Evolutionary conservation across 163 green algal species (phyloP).

Genomic region (Scenedesmus sp.): DNA sequence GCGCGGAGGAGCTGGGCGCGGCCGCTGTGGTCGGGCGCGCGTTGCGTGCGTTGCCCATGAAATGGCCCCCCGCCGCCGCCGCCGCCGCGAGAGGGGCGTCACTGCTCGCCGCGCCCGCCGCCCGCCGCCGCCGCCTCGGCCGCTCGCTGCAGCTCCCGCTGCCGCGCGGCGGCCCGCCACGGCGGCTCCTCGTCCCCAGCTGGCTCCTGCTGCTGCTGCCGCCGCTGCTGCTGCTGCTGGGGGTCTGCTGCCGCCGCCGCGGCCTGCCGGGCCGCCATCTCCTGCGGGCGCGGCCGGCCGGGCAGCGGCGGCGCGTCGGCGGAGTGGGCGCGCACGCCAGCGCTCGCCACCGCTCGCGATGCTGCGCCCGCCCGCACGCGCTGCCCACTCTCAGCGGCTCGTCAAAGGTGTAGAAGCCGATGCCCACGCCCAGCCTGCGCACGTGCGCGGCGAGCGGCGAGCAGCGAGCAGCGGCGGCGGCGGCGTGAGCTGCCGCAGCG

Average conservation of each 20-base stretch:
- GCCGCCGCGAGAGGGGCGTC: too few relatives aligned
- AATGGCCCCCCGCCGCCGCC: too few relatives aligned
- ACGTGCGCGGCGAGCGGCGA: not conserved
- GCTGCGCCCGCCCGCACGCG: not conserved
- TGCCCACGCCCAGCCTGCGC: not conserved
- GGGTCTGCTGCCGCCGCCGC: not conserved
- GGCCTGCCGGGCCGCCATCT: not conserved
- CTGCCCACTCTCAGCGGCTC: constrained; percentile 1
- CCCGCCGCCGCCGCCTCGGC: too few relatives aligned
- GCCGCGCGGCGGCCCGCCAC: too few relatives aligned
- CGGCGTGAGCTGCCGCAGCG: not conserved
- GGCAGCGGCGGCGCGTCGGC: not conserved
- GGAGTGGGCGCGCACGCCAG: not conserved
- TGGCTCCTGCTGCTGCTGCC: not conserved
- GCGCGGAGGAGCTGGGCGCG: too few relatives aligned
- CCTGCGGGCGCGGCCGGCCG: constrained; percentile 1
- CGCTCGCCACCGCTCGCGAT: not conserved
- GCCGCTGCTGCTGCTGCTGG: constrained; percentile 22
- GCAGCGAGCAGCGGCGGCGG: not conserved
- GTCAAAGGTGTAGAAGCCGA: constrained; percentile 11
- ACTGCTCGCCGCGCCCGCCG: too few relatives aligned
- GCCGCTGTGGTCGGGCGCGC: too few relatives aligned
- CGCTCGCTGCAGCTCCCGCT: too few relatives aligned
- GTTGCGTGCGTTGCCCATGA: too few relatives aligned
- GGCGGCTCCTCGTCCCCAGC: not conserved